Base-by-base conservation (phyloP, 352 stramenopile genomes). In the Globisporangium nagaii region DNA sequence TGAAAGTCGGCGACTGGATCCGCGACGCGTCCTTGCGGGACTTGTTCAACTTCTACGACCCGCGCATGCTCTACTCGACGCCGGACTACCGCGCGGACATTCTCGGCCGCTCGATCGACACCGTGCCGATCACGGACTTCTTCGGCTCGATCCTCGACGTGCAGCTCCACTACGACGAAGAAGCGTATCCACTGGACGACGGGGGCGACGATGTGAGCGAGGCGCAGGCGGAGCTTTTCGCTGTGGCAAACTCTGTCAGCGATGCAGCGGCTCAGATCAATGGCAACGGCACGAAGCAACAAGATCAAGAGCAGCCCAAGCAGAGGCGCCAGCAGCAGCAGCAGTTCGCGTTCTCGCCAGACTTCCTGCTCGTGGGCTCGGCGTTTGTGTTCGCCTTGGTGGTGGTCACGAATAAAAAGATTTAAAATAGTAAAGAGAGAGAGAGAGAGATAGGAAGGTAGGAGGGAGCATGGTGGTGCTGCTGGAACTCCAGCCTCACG, bases 111-210 rank as follows among this genome's bases (percentile, higher is more conserved):
- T 66, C 77, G 9, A 79, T 95, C 51, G 68, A 89, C 30, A 60
- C 78, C 4, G 78, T 93, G 3, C 77, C 74, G 9, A 88, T 96
- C 65, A 95, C 86, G 4, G 86, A 96, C 51, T 95, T 96, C 60
- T 70, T 96, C n/a, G 85, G 86, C 6, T 95, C 86, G 4, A 85
- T 96, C 20, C 58, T 96, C 19, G 74, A 93, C 42, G 65, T 96
- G 15, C 66, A 91, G 5, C 66, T 92, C 24, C 78, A 82, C 42
- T 76, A 65, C 34, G 73, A 92, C 41, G 68, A 88, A 31, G 83
- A 90, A 54, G 75, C 75, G 6, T 94, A 93, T 63, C 85, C 79
- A 3, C 77, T 93, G 25, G 70, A 47, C 11, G 44, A 17, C 22
- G 31, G 17, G 2, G 49, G 19, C 37, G 50, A 31, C 22, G 9